phyloP scores from a whole-genome alignment of 1,284 basidiomycete species.

The Leccinum griseonigrum region DNA sequence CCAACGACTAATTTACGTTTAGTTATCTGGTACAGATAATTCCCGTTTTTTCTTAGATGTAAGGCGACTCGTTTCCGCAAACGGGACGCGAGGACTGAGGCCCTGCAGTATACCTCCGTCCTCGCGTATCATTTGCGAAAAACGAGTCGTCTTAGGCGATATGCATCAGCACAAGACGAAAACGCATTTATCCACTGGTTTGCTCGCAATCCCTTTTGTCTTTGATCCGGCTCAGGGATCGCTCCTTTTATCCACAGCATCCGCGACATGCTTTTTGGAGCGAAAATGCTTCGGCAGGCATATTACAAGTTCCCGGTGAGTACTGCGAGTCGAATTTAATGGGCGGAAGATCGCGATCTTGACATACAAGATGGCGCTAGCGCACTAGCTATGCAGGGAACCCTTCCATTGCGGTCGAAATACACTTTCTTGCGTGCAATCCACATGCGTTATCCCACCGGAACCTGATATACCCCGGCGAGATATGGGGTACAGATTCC shows the following conservation, averaged over 20 bases:
- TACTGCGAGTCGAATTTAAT: slow-evolving; percentile 3
- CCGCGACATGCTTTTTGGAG: slow-evolving; percentile 7
- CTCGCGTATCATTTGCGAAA: slow-evolving; percentile 17
- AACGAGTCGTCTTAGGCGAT: slow-evolving; percentile 8
- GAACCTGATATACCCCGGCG: slow-evolving; percentile 2
- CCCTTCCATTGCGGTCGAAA: slow-evolving; percentile 18
- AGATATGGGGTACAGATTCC: slow-evolving; percentile 27
- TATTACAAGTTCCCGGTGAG: slow-evolving; percentile 4
- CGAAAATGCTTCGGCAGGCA: slow-evolving; percentile 13
- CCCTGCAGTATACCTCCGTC: slow-evolving; percentile 5
- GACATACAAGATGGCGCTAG: background rate
- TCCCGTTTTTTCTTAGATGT: slow-evolving; percentile 19
- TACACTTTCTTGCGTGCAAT: slow-evolving; percentile 9
- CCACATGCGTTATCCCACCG: slow-evolving; percentile 9
- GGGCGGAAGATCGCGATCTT: slow-evolving; percentile 18
- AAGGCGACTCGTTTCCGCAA: background rate
- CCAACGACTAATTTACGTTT: slow-evolving; percentile 29
- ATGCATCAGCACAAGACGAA: slow-evolving; percentile 5
- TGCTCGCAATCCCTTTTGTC: slow-evolving; percentile 8
- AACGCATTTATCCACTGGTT: slow-evolving; percentile 8
- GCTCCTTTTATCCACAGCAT: slow-evolving; percentile 14
- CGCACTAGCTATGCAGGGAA: slow-evolving; percentile 6
- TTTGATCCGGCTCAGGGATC: slow-evolving; percentile 32
- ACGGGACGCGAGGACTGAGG: background rate
- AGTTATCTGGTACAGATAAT: slow-evolving; percentile 8